Percentiles rank a stretch among this genome's conserved stretches.
phyloP scores from a whole-genome alignment of 2,329 filamentous ascomycete species.

The Laburnicola sp. region DNA sequence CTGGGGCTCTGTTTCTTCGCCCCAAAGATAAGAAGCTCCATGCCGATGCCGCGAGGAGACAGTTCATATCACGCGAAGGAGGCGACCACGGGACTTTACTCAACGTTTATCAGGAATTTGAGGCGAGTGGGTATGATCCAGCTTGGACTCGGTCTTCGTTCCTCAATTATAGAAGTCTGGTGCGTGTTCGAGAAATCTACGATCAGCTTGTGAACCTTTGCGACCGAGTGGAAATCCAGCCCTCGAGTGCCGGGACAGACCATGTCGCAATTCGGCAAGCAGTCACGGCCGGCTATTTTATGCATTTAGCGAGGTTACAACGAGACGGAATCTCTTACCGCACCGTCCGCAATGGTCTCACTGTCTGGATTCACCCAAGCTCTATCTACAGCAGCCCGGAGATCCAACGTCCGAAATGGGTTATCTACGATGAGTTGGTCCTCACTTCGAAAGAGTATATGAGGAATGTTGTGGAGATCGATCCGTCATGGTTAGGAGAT shows the following conservation, averaged over 20 bases:
- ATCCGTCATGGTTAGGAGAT: constrained; percentile 82
- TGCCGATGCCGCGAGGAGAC: constrained; percentile 83
- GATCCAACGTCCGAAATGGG: constrained; percentile 71
- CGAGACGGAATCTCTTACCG: constrained; percentile 84
- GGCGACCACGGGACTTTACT: constrained; percentile 87
- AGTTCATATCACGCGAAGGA: constrained; percentile 87
- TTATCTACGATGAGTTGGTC: constrained; percentile 84
- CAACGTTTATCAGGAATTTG: constrained; percentile 95
- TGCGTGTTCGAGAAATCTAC: constrained; percentile 83
- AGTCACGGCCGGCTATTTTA: constrained; percentile 90
- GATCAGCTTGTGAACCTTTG: constrained; percentile 92
- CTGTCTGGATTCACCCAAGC: constrained; percentile 89
- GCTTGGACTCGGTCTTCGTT: constrained; percentile 94
- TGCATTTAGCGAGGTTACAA: constrained; percentile 83
- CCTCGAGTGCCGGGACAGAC: constrained; percentile 70
- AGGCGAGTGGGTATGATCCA: constrained; percentile 83
- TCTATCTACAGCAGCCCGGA: constrained; percentile 70
- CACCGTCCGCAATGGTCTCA: constrained; percentile 86
- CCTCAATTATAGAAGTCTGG: constrained; percentile 86
- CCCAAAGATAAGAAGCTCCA: constrained; percentile 98
- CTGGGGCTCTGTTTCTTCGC: constrained; percentile 86
- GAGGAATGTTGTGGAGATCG: constrained; percentile 81
- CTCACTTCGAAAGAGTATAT: constrained; percentile 91
- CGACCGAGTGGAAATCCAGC: constrained; percentile 83
- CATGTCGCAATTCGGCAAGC: constrained; percentile 81